These are phyloP conservation scores for Yamadazyma conglobata DNA, from an alignment of 1,139 yeast genomes.

Conservation along the genomic window DNA sequence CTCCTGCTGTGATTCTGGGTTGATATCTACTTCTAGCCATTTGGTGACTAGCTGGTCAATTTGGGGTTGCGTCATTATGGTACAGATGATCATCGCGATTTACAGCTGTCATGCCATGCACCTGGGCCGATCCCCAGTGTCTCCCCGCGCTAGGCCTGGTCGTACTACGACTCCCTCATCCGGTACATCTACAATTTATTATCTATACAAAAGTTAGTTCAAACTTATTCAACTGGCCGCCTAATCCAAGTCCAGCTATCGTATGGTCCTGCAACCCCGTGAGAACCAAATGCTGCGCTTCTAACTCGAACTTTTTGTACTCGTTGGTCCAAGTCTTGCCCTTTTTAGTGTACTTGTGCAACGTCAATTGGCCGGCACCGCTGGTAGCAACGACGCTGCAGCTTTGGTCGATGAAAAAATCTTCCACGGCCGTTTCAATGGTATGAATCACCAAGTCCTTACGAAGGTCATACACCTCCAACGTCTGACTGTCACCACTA, in stretches of 20 bases:
- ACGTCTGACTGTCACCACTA: slow-evolving; percentile 8
- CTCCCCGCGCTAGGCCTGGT: no score
- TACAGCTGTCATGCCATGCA: no score
- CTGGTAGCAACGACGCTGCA: slow-evolving; percentile 23
- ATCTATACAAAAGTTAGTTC: no score
- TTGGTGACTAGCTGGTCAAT: slow-evolving; percentile 36
- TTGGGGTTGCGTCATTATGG: not conserved
- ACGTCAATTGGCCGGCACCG: slow-evolving; percentile 10
- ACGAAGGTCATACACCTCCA: slow-evolving; percentile 59
- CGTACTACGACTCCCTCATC: no score
- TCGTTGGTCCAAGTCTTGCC: slow-evolving; percentile 37
- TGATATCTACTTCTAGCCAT: slow-evolving; percentile 50
- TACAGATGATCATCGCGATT: no score
- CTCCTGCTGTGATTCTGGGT: slow-evolving; percentile 55
- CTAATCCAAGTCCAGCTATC: not conserved
- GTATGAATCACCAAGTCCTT: slow-evolving; percentile 36
- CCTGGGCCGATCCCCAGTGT: no score
- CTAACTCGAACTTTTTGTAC: not conserved
- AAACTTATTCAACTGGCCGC: no score
- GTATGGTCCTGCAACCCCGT: not conserved
- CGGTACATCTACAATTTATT: no score
- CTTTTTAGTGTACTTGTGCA: slow-evolving; percentile 43
- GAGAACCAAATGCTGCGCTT: not conserved
- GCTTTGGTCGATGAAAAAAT: slow-evolving; percentile 45
- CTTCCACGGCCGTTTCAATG: slow-evolving; percentile 18